Evolutionary conservation across 768 basidiomycete species (phyloP).

Genomic region (Russula foetens): DNA sequence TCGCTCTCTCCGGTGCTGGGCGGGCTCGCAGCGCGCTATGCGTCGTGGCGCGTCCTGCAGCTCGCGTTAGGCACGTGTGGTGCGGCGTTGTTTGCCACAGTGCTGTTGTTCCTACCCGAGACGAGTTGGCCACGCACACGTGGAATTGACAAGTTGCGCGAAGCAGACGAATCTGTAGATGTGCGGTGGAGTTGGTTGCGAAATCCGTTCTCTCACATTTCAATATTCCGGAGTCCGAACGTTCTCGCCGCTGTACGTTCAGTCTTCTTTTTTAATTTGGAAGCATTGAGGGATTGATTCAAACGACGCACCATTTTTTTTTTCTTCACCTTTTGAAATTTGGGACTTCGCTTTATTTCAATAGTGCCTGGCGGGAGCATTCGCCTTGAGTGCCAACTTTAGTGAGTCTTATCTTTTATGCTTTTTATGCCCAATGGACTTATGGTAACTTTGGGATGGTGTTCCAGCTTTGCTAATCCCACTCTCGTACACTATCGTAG

Average conservation of each 20-base stretch:
- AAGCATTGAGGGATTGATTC: not conserved
- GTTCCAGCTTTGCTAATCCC: slow-evolving; percentile 42
- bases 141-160: slow-evolving; percentile 40
- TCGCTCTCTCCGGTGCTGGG: slow-evolving; percentile 53
- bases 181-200: slow-evolving; percentile 34
- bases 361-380: slow-evolving; percentile 34
- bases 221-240: slow-evolving; percentile 51
- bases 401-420: slow-evolving; percentile 27
- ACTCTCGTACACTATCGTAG: slow-evolving; percentile 57
- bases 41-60: slow-evolving; percentile 62
- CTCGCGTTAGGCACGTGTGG: slow-evolving; percentile 35
- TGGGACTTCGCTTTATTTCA: slow-evolving; percentile 16
- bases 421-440: not conserved
- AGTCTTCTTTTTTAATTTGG: not conserved
- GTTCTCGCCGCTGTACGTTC: slow-evolving; percentile 43
- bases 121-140: slow-evolving; percentile 54
- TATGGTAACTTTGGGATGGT: not conserved
- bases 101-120: slow-evolving; percentile 50
- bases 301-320: not conserved
- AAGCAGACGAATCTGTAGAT: slow-evolving; percentile 3
- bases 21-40: slow-evolving; percentile 49
- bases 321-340: not conserved
- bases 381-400: slow-evolving; percentile 25
- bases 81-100: slow-evolving; percentile 31
- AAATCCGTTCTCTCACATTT: slow-evolving; percentile 50